Base-by-base conservation (phyloP, 208 protist genomes). In the Phytomonas sp. region DNA sequence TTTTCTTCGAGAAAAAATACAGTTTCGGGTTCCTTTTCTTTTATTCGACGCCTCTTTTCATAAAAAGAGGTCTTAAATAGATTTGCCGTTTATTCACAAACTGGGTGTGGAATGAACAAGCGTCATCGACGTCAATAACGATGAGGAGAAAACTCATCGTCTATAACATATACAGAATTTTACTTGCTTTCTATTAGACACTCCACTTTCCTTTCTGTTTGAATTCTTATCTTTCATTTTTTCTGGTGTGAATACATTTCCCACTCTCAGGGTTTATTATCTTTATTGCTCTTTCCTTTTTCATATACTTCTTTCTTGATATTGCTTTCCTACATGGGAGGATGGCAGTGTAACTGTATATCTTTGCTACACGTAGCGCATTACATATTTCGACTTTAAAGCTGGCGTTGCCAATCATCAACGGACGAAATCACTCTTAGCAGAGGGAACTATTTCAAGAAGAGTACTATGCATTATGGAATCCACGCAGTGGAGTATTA, bases 11-110 rank as follows among this genome's bases (percentile, higher is more conserved):
- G 13, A 62, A 60, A 63, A 63, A 37, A 40, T 34, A 66, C 33
- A 56, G 34, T 60, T 66, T n/a, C 17, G 6, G 23, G 15, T 71
- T 67, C 15, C 29, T 66, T 28, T 40, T 72, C 5, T 30, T 67
- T 72, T n/a, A 23, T 61, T 67, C 37, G 2, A 29, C 32, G 20
- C 30, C 31, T 60, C 23, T 7, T 60, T 65, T 65, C 13, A 59
- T 23, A 7, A 65, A 65, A 65, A 40, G 23, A 65, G 23, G 6
- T 6, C 0, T 53, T 28, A n/a, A 65, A 65, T 65, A 6, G 23
- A 33, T n/a, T 60, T 60, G 6, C 23, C 0, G 23, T 59, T 65
- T 60, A 37, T 65, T 59, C 20, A 20, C 20, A 26, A 56, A 26
- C 13, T 26, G 5, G 20, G 20, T 4, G 4, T 56, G 46, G 6